These are phyloP conservation scores for Clonostachys rosea DNA, from an alignment of 2,329 filamentous ascomycete species.

Conservation along the genomic window DNA sequence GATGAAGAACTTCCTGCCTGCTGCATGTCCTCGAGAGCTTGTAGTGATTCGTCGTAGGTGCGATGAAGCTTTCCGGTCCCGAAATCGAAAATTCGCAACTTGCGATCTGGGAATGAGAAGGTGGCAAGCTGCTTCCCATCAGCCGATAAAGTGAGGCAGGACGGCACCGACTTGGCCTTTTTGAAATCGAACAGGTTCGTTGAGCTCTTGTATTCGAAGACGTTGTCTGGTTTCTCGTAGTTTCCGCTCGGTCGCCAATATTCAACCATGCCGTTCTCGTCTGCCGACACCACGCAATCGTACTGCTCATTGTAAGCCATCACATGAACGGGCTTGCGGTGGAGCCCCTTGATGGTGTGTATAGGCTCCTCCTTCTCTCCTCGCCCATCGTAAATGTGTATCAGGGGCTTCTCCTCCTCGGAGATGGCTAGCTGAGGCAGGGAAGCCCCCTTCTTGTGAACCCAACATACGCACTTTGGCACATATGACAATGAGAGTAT, in stretches of 20 bases:
- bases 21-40: constrained; percentile 90
- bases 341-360: constrained; percentile 74
- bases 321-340: constrained; percentile 73
- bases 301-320: constrained; percentile 88
- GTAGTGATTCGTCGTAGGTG: constrained; percentile 91
- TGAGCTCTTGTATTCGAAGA: constrained; percentile 89
- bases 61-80: constrained; percentile 80
- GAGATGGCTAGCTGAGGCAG: constrained; percentile 82
- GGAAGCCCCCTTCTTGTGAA: constrained; percentile 84
- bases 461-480: constrained; percentile 84
- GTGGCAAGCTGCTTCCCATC: constrained; percentile 82
- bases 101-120: constrained; percentile 88
- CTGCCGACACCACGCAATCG: constrained; percentile 87
- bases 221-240: constrained; percentile 87
- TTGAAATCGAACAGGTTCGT: constrained; percentile 97
- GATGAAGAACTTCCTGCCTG: constrained; percentile 81
- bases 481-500: constrained; percentile 74
- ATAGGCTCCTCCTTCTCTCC: constrained; percentile 74
- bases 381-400: constrained; percentile 84
- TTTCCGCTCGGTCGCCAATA: constrained; percentile 83
- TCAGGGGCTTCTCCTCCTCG: constrained; percentile 64
- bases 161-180: constrained; percentile 82
- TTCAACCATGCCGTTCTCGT: constrained; percentile 90
- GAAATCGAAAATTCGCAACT: constrained; percentile 92
- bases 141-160: constrained; percentile 79